Conservation (phyloP, 306 rosid genomes). For the Cotoneaster glaucophyllus region DNA sequence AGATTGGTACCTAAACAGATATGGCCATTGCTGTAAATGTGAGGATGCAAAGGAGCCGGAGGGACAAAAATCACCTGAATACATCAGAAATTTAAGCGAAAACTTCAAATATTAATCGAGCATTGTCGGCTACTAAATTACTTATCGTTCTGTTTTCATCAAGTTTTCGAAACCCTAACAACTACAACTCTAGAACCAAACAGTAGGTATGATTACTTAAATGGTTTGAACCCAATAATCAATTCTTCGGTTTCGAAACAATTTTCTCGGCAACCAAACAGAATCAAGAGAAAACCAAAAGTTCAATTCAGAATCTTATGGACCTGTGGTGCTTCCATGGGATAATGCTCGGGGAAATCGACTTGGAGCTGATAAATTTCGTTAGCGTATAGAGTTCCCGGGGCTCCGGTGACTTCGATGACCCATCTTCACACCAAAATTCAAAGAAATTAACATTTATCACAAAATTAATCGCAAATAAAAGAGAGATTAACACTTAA, state of each 20-base stretch:
- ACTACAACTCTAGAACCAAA: neutral
- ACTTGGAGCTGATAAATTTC: conserved; percentile 91
- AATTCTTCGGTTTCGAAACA: neutral
- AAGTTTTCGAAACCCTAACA: neutral
- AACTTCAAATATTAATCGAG: neutral
- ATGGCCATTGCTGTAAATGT: conserved; percentile 97
- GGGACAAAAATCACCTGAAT: conserved; percentile 71
- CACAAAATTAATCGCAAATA: neutral
- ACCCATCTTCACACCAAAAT: conserved; percentile 54
- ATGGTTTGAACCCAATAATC: neutral
- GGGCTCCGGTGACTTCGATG: conserved; percentile 85
- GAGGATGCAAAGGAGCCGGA: conserved; percentile 95
- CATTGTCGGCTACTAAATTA: neutral
- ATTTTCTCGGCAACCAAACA: neutral
- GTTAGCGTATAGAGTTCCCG: conserved; percentile 77
- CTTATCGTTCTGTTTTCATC: neutral
- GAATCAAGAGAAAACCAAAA: neutral
- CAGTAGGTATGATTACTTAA: neutral
- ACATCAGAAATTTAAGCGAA: neutral
- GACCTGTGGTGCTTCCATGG: conserved; percentile 98
- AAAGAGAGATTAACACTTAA: neutral
- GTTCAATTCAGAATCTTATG: neutral
- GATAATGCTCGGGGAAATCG: conserved; percentile 91
- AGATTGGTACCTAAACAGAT: conserved; percentile 73
- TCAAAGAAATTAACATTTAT: neutral